Conservation (phyloP, 192 early-diverging fungal species). For the Entophlyctis luteolus region DNA sequence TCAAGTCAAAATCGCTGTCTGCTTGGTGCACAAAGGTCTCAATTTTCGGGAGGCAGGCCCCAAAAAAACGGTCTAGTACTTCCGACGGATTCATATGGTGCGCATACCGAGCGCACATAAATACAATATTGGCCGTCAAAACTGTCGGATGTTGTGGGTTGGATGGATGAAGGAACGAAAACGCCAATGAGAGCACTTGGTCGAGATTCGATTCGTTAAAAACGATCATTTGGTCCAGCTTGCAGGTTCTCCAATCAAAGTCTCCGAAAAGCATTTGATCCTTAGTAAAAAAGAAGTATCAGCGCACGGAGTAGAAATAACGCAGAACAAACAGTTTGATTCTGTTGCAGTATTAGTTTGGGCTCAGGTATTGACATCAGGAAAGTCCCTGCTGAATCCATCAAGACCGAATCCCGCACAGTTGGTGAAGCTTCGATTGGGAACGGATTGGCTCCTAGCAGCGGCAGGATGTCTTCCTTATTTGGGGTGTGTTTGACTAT, state of each 20-base stretch:
- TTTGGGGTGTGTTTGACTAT: conserved; percentile 6
- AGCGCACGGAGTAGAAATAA: too few relatives aligned
- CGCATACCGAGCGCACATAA: conserved; percentile 84
- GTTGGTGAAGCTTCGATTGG: too few relatives aligned
- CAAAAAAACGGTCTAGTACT: conserved; percentile 64
- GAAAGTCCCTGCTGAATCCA: too few relatives aligned
- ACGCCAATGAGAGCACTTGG: conserved; percentile 67
- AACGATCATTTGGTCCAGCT: conserved; percentile 94
- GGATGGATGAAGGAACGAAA: conserved; percentile 51
- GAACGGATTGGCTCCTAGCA: neutral
- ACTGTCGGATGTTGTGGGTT: conserved; percentile 48
- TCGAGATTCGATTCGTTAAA: conserved; percentile 71
- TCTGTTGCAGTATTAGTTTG: too few relatives aligned
- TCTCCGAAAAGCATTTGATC: neutral
- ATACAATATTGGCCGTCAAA: conserved; percentile 81
- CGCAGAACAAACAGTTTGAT: too few relatives aligned
- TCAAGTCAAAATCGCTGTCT: conserved; percentile 57
- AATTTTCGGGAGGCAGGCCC: neutral
- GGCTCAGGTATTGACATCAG: too few relatives aligned
- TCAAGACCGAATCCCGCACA: too few relatives aligned
- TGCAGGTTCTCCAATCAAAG: conserved; percentile 78
- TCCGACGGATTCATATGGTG: conserved; percentile 73
- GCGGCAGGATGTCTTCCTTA: neutral
- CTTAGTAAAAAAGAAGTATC: neutral
- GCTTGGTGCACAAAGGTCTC: conserved; percentile 10